Percentiles rank a stretch among this genome's conserved stretches.
These are phyloP conservation scores for Suillus placidus DNA, from an alignment of 768 basidiomycete genomes.

Conservation along the genomic window DNA sequence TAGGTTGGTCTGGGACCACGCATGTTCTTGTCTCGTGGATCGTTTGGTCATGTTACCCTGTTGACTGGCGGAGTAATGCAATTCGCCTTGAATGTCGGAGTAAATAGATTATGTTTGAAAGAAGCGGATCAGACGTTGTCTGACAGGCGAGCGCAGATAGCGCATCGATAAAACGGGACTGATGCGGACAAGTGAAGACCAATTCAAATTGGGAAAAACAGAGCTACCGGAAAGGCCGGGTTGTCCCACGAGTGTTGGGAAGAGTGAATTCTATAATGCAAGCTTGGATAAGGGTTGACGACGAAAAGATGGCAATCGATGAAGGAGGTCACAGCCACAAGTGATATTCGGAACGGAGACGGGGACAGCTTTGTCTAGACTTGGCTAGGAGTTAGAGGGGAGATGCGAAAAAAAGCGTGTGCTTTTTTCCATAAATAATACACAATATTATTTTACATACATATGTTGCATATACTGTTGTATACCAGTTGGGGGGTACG, in stretches of 20 bases:
- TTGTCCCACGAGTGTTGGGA: constrained; percentile 5
- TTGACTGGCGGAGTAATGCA: background rate
- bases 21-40: background rate
- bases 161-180: background rate
- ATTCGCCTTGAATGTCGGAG: constrained; percentile 8
- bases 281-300: constrained; percentile 1
- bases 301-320: constrained; percentile 1
- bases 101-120: background rate
- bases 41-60: background rate
- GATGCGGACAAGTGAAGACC: background rate
- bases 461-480: too few relatives aligned
- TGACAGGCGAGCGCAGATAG: constrained; percentile 2
- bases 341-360: constrained; percentile 5
- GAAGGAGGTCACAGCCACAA: background rate
- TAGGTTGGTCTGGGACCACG: background rate
- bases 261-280: constrained; percentile 1
- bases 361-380: constrained; percentile 8
- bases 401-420: constrained; percentile 10
- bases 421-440: background rate
- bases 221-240: constrained; percentile 1
- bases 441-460: too few relatives aligned
- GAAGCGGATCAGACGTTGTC: constrained; percentile 4
- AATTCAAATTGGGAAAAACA: constrained; percentile 19
- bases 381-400: constrained; percentile 12
- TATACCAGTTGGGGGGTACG: background rate